These are phyloP conservation scores for Xylaria scruposa DNA, from an alignment of 495 filamentous ascomycete genomes.

Conservation along the genomic window DNA sequence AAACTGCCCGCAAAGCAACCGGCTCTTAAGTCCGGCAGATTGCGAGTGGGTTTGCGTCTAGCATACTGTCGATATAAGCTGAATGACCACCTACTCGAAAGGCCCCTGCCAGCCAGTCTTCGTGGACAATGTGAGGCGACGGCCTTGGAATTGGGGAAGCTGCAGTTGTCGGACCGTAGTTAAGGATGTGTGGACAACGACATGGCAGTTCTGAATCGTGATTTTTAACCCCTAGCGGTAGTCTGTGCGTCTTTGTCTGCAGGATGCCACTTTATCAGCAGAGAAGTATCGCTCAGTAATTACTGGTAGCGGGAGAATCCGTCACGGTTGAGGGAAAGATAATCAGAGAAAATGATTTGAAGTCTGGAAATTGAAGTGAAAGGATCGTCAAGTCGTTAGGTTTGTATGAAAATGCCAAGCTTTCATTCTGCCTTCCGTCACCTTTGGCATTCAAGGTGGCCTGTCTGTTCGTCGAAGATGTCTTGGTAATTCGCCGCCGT, in stretches of 20 bases:
- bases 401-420: background rate
- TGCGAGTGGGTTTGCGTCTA: background rate
- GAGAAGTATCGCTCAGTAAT: background rate
- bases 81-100: background rate
- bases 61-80: background rate
- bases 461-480: background rate
- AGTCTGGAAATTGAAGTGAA: background rate
- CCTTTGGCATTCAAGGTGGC: background rate
- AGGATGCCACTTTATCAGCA: background rate
- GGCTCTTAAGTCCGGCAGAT: background rate
- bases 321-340: background rate
- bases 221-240: background rate
- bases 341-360: background rate
- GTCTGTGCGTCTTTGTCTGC: background rate
- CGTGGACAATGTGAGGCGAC: background rate
- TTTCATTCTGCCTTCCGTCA: background rate
- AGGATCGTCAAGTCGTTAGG: conserved; percentile 9
- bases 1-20: background rate
- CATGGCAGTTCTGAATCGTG: background rate
- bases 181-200: background rate
- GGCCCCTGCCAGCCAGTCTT: background rate
- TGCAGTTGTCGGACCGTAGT: background rate
- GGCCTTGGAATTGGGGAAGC: background rate
- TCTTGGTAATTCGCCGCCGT: background rate
- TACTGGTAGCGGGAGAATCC: background rate